Evolutionary conservation across 2,329 filamentous ascomycete species (phyloP), one percentile per base, ranked within the genome.

Genomic region (Tolypocladium nubicola): DNA sequence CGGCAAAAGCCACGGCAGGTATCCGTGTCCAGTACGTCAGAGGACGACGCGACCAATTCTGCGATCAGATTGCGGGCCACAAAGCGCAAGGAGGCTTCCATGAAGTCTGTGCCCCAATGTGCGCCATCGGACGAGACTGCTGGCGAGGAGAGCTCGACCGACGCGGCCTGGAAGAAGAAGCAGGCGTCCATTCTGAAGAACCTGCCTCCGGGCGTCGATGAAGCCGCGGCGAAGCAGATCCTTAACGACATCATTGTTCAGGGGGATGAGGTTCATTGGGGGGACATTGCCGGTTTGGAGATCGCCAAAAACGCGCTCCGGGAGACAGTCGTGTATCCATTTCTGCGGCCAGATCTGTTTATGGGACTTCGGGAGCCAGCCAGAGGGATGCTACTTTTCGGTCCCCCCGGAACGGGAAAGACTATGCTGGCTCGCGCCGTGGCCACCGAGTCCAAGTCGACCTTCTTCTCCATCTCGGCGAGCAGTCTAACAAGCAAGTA

Each of bases 401-500:
- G 94, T 0, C 94, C 94, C 1, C 94, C 94, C 0, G 94, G 94
- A n/a, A 99, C 94, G 0, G 94, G 94, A 55, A 99, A 99, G 73
- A 99, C 94, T 0, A 99, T 99, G 94, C 78, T 99, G 41, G 94
- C 94, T 11, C 84, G 94, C 61, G 70, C 71, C n/a, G 93, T 97
- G 0, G 94, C 94, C 1, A 97, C 94, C 0, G 94, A 99, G 71
- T 96, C 90, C 1, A 88, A 86, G 65, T 96, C 90, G 13, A 96
- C 95, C 0, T 99, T 97, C 73, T 97, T 99, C 74, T 95, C 92
- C 16, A 96, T 99, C 57, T 96, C 91, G 6, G 91, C 94, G 19
- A 96, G 90, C 68, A 96, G 89, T 64, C 75, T 99, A 62, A 97
- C 93, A 1, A 95, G 89, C 67, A 99, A 99, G 73, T 99, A 93